Evolutionary conservation across 768 basidiomycete species (phyloP), one percentile per base, ranked within the genome.

Genomic region (Tricholoma furcatifolium): DNA sequence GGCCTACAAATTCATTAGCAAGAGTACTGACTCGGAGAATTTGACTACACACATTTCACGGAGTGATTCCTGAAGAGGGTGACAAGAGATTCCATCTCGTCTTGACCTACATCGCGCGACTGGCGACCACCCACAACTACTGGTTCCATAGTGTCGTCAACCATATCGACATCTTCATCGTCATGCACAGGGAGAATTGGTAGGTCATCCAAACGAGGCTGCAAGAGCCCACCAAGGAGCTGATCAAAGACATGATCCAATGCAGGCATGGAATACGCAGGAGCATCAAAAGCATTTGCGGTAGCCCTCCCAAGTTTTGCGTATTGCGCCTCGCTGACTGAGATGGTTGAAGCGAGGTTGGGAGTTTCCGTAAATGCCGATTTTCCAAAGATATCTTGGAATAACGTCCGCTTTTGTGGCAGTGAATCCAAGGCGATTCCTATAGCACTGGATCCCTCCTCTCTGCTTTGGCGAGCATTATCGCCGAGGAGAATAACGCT

Each of bases 361-460:
- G 71, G 64, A 6, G 62, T 38, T 36, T 65, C 67, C 21, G 67
- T 60, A 59, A 93, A 83, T 2, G 88, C 87, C 40, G 90, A 82
- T 53, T 81, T 74, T 35, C 94, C 94, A 63, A 96, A 97, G 63
- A 95, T 90, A 63, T 95, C 93, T 66, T 92, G 88, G 71, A 95
- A 92, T 6, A 97, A 73, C 7, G 91, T 88, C 53, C 76, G 73
- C 56, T 58, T 74, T 59, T 57, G 62, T 50, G 62, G 63, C 34
- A 53, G 35, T 9, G 63, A 54, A 18, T 61, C 63, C 43, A 65
- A 62, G 45, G 53, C 64, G 51, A 77, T 69, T 36, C 67, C 74
- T 32, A 65, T 73, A 17, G 78, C 70, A 12, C 69, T 67, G 3
- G 71, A 61, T 17, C 75, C 77, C 36, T 79, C 76, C 11, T 76